Base-by-base conservation (phyloP, 2,329 filamentous ascomycete species). In the Aspergillus carbonarius region DNA sequence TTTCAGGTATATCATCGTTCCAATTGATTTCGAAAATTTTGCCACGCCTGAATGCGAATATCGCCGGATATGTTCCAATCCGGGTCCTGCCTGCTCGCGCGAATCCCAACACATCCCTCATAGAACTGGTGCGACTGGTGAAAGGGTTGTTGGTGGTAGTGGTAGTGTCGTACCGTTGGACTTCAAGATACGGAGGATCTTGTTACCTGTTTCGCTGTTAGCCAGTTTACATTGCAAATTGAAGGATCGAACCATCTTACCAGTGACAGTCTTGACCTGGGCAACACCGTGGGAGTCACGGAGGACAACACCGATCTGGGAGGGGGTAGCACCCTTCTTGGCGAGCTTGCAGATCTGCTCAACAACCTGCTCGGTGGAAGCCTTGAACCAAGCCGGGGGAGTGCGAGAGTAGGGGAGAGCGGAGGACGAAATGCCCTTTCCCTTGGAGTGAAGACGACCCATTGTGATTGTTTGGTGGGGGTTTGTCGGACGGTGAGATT, bases 161-260 rank as follows among this genome's bases (percentile, higher is more conserved):
- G 66, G 59, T 70, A 65, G 59, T 68, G 65, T 77, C 84, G 82
- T 98, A 98, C 95, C 95, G 81, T 85, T 91, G 74, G 90, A 90
- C 89, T 97, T 98, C 74, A 99, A 88, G 84, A 99, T 98, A 82
- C 95, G 90, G 77, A 99, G 92, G 80, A 99, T 97, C 88, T 96
- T 96, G 92, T 99, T 99, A 84, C 95, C 93, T 93, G 71, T 68
- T 62, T 27, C 71, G 66, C 67, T 69, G 74, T 82, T 72, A 83
- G 78, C 68, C 68, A 17, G n/a, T n/a, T 12, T n/a, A 15, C 13
- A 18, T 15, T 5, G 18, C 27, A 6, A 4, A 46, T 15, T n/a
- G 4, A 20, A 1, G 7, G 1, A 6, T 18, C n/a, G n/a, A n/a
- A n/a, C n/a, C n/a, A 51, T 59, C 89, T 76, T 91, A 96, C 92